Percentiles rank a stretch among this genome's conserved stretches.
Evolutionary conservation across 129 eudicot genomes (phyloP).

Genomic region (Ambrosia trifida): DNA sequence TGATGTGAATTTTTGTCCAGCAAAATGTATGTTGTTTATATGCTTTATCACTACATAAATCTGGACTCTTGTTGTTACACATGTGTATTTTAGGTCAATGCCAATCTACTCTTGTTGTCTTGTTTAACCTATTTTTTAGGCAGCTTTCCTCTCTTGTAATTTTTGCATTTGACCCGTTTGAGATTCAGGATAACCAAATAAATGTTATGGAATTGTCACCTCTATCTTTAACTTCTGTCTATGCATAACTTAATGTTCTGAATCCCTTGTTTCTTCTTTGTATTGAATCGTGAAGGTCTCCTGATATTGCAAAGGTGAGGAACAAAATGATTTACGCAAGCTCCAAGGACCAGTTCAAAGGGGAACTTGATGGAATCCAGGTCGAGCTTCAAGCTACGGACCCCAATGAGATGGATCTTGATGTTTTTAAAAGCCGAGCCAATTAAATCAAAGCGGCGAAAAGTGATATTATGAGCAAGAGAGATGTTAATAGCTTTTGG

Average conservation of each 20-base stretch:
- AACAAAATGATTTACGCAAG: constrained; percentile 48
- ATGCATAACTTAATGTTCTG: background rate
- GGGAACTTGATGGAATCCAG: constrained; percentile 67
- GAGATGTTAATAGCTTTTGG: constrained; percentile 39
- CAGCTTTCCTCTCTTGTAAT: background rate
- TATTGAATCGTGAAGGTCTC: constrained; percentile 37
- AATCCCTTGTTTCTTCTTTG: constrained; percentile 5
- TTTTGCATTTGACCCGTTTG: background rate
- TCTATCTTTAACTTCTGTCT: background rate
- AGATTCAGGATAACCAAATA: background rate
- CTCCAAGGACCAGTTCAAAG: constrained; percentile 62
- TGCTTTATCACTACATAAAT: too few species aligned
- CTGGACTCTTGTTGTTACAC: too few species aligned
- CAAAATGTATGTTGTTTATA: too few species aligned
- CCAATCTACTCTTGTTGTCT: too few species aligned
- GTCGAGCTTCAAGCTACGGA: constrained; percentile 66
- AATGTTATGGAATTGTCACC: background rate
- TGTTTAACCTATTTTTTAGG: background rate
- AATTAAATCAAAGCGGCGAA: constrained; percentile 21
- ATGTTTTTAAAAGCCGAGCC: constrained; percentile 53
- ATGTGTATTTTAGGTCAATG: too few species aligned
- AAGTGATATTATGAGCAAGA: constrained; percentile 4
- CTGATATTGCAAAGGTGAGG: constrained; percentile 43
- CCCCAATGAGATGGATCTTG: constrained; percentile 59
- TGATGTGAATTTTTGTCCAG: too few species aligned